Conservation (phyloP, 805 yeast genomes). For the Yarrowia porcina region DNA sequence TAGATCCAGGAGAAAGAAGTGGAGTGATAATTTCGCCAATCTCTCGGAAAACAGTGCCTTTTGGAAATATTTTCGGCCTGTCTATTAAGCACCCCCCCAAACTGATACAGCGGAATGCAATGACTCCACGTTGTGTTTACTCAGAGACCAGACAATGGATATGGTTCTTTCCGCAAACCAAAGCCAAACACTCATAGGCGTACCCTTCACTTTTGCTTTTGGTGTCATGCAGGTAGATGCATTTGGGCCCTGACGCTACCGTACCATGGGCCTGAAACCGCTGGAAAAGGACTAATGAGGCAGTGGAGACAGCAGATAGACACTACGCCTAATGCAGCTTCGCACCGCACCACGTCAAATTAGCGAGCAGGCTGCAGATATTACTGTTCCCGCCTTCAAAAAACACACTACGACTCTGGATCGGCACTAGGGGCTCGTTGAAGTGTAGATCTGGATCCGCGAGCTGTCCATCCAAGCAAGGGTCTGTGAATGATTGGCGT, state of each 20-base stretch:
- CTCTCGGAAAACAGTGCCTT: no score
- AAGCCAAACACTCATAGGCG: background rate
- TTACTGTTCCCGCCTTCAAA: background rate
- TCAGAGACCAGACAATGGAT: background rate
- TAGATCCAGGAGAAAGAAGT: no score
- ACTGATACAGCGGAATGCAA: no score
- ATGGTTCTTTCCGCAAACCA: background rate
- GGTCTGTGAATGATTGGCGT: slow-evolving; percentile 7
- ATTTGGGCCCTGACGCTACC: slow-evolving; percentile 6
- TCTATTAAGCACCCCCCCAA: no score
- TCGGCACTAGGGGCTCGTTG: slow-evolving; percentile 3
- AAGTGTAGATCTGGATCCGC: slow-evolving; percentile 14
- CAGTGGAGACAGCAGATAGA: background rate
- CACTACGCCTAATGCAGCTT: background rate
- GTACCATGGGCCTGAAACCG: background rate
- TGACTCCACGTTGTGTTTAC: slow-evolving; percentile 7
- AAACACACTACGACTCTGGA: background rate
- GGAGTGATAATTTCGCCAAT: no score
- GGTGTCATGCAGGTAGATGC: background rate
- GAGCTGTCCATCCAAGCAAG: slow-evolving; percentile 23
- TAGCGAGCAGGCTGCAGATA: background rate
- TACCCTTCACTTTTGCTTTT: background rate
- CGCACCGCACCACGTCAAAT: background rate
- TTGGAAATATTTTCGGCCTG: no score
- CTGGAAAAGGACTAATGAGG: background rate